Evolutionary conservation across 192 early-diverging fungal genomes (phyloP).

Genomic region (Phlyctochytrium bullatum): DNA sequence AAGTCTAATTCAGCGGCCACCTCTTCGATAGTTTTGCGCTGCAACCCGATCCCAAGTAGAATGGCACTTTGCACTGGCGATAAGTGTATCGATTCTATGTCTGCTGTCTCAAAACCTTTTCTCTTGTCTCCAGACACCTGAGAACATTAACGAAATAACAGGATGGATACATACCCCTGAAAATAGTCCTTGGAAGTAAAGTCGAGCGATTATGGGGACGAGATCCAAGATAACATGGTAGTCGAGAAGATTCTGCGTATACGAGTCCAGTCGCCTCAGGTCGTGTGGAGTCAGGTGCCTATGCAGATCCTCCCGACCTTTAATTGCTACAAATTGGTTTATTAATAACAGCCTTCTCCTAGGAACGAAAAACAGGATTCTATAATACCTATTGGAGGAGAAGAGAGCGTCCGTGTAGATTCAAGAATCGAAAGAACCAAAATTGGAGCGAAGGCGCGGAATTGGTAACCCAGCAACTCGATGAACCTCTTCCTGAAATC

Average conservation of each 20-base stretch:
- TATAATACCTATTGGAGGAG: slow-evolving; percentile 18
- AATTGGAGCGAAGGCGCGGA: slow-evolving; percentile 76
- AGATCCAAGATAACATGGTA: slow-evolving; percentile 97
- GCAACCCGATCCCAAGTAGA: slow-evolving; percentile 84
- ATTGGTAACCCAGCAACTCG: slow-evolving; percentile 84
- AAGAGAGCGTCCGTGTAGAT: slow-evolving; percentile 44
- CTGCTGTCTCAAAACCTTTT: no score
- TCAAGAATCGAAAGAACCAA: slow-evolving; percentile 85
- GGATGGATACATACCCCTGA: slow-evolving; percentile 31
- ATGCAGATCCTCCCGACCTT: slow-evolving; percentile 31
- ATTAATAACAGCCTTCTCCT: no score
- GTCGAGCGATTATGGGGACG: slow-evolving; percentile 73
- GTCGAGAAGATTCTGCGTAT: slow-evolving; percentile 93
- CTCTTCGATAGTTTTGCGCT: slow-evolving; percentile 88
- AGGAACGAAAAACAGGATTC: no score
- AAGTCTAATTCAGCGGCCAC: slow-evolving; percentile 84
- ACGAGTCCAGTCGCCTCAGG: slow-evolving; percentile 93
- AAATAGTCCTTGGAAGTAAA: slow-evolving; percentile 76
- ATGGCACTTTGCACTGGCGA: slow-evolving; percentile 86
- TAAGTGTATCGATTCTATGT: no score
- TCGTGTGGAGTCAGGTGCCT: slow-evolving; percentile 75
- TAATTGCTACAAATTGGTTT: no score
- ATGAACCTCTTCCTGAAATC: slow-evolving; percentile 92
- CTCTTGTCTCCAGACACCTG: no score
- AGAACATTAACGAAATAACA: slow-evolving; percentile 5